These are phyloP conservation scores for Alternaria arborescens DNA, from an alignment of 2,329 filamentous ascomycete genomes.

Conservation along the genomic window DNA sequence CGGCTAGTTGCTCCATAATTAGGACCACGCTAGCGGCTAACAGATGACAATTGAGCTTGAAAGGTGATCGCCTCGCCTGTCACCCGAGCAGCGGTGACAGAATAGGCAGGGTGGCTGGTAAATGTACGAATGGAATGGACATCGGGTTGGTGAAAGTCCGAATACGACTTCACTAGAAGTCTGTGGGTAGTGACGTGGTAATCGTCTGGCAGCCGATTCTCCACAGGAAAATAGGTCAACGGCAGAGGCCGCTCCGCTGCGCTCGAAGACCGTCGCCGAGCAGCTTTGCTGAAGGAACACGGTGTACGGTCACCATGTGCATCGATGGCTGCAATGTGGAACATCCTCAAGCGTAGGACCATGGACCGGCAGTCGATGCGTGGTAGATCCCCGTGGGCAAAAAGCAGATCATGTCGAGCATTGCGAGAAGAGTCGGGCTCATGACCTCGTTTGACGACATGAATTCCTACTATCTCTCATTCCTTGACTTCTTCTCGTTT, in stretches of 20 bases:
- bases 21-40: neutral
- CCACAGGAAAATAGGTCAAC: neutral
- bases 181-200: slow-evolving; percentile 4
- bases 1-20: slow-evolving; percentile 1
- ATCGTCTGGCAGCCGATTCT: neutral
- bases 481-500: neutral
- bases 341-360: neutral
- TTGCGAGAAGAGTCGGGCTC: neutral
- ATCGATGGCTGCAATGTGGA: neutral
- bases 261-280: neutral
- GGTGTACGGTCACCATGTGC: neutral
- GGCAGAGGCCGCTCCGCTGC: neutral
- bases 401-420: neutral
- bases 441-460: neutral
- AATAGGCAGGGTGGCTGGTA: neutral
- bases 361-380: neutral
- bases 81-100: neutral
- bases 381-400: neutral
- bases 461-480: neutral
- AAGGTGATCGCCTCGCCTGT: slow-evolving; percentile 1
- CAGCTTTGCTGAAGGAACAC: neutral
- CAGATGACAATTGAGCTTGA: neutral
- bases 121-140: neutral
- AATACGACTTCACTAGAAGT: slow-evolving; percentile 4
- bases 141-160: neutral